A percentile compares a stretch with the other conserved stretches of the same genome.
Evolutionary conservation across 805 yeast species (phyloP).

Genomic region (Yamadazyma tumulicola): DNA sequence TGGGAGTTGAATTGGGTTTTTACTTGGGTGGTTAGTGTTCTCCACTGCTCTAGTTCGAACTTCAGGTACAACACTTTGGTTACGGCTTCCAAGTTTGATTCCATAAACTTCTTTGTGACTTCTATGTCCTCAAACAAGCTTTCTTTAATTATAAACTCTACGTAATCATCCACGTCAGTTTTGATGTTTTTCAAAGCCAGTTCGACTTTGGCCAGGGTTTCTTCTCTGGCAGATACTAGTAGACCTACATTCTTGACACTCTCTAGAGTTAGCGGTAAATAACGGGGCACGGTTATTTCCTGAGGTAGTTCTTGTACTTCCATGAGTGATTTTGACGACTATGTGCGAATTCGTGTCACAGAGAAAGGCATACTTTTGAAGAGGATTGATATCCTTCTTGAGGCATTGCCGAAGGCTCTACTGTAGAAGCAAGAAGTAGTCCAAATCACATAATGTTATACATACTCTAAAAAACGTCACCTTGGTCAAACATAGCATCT

Average conservation of each 20-base stretch:
- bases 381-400: too few species aligned
- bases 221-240: constrained; percentile 4
- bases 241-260: constrained; percentile 2
- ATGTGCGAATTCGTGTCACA: too few species aligned
- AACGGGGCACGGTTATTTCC: constrained; percentile 9
- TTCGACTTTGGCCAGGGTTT: constrained; percentile 10
- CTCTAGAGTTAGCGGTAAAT: constrained; percentile 8
- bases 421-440: too few species aligned
- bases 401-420: too few species aligned
- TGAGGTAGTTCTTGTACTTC: constrained; percentile 5
- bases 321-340: too few species aligned
- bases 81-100: neutral
- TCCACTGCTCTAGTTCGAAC: constrained; percentile 3
- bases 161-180: constrained; percentile 9
- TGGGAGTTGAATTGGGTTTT: neutral
- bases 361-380: too few species aligned
- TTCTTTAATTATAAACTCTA: constrained; percentile 10
- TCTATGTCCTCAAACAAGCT: constrained; percentile 3
- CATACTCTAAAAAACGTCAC: constrained; percentile 56
- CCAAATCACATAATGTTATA: neutral
- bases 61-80: neutral
- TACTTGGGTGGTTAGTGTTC: neutral
- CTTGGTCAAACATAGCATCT: constrained; percentile 96
- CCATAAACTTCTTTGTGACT: neutral
- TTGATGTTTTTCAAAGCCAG: constrained; percentile 15